Conservation (phyloP, 306 rosid genomes). For the Quercus parvula region DNA sequence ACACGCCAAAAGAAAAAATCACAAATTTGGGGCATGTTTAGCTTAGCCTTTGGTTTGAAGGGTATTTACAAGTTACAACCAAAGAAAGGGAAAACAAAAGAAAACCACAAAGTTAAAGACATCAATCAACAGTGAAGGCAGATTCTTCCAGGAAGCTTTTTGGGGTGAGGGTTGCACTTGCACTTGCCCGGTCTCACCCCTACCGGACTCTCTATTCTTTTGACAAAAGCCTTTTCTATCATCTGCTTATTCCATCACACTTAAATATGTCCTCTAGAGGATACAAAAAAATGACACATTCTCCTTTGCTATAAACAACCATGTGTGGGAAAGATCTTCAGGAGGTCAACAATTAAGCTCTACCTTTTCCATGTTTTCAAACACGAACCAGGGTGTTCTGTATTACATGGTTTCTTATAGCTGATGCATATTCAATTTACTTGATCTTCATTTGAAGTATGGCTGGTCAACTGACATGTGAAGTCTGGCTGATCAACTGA, state of each 20-base stretch:
- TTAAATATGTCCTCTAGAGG: too few relatives aligned
- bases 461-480: conserved; percentile 63
- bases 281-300: too few relatives aligned
- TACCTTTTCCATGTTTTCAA: background rate
- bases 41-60: background rate
- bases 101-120: too few relatives aligned
- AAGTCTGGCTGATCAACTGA: conserved; percentile 63
- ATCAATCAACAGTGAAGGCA: too few relatives aligned
- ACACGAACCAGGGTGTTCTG: background rate
- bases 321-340: background rate
- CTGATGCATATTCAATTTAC: conserved; percentile 14
- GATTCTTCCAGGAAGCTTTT: too few relatives aligned
- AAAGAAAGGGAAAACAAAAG: background rate
- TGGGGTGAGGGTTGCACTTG: too few relatives aligned
- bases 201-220: too few relatives aligned
- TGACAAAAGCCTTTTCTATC: too few relatives aligned
- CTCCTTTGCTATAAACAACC: background rate
- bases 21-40: background rate
- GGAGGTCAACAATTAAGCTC: background rate
- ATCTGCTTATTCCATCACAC: too few relatives aligned
- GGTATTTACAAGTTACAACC: background rate
- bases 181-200: too few relatives aligned
- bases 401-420: background rate
- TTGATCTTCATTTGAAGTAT: conserved; percentile 61
- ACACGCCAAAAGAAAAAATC: too few relatives aligned